Base-by-base conservation (phyloP, 768 basidiomycete genomes). In the Paxillus ammoniavirescens region DNA sequence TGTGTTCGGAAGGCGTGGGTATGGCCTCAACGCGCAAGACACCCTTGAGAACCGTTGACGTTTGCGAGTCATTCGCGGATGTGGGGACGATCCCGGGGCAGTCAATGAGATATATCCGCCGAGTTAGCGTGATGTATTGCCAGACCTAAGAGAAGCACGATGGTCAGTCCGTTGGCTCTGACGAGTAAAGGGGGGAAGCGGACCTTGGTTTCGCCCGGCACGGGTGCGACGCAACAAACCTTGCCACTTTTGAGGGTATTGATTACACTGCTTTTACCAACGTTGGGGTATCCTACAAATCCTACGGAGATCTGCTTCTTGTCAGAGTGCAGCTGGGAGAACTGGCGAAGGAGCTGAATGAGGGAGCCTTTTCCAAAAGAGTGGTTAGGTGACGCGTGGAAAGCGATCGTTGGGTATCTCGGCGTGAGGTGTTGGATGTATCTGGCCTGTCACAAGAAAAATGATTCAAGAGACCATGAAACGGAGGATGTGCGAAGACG, bases 221-320 rank as follows among this genome's bases (percentile, higher is more conserved):
- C 82, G 8, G 97, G 97, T 10, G 97, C 97, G 54, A 98, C 95
- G 13, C 82, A 83, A 78, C 97, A 99, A 60, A 98, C 96, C 71
- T 96, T 97, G 71, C 91, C 88, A 74, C 91, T 93, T 80, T 98
- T 99, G 56, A 99, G 82, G 36, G 96, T 98, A 74, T 99, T 98
- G 73, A 99, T 99, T 54, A 99, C 91, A 67, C 87, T 90, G 60
- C 89, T 93, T 74, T 98, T 99, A 14, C 96, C 96, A 55, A 97
- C 94, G 68, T 99, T 99, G 8, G 97, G 96, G 72, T 99, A 99
- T 47, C 97, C 96, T 61, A 99, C 82, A 67, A 99, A 92, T 13
- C 96, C 96, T 59, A 99, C 94, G 17, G 93, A 96, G 62, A 99
- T 98, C 70, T 99, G 96, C 74, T 97, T 98, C 78, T 97, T 98